Evolutionary conservation across 2,329 filamentous ascomycete species (phyloP).

Genomic region (Pseudocercospora vitis): DNA sequence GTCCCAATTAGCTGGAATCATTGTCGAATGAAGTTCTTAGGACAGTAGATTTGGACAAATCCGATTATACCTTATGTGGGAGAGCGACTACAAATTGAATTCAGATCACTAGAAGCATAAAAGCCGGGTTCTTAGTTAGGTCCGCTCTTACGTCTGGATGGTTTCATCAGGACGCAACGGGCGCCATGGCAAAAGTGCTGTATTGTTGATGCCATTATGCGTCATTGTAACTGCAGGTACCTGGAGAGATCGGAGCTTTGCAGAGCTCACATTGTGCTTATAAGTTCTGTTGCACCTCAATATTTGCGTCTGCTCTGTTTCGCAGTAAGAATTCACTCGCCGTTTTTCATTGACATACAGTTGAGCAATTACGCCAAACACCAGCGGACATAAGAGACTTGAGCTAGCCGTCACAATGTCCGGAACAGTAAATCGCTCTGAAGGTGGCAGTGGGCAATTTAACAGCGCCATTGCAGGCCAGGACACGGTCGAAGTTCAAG

Average conservation of each 20-base stretch:
- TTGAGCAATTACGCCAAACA: not conserved
- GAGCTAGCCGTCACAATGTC: not conserved
- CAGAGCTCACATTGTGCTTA: not conserved
- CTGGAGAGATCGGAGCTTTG: not conserved
- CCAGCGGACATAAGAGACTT: not conserved
- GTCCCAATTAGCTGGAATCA: no score
- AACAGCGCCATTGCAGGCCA: constrained; percentile 7
- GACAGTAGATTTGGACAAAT: no score
- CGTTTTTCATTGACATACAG: no score
- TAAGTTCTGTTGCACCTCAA: no score
- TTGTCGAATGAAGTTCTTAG: no score
- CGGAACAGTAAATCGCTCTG: constrained; percentile 5
- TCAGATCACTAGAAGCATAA: no score
- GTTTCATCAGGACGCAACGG: not conserved
- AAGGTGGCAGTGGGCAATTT: constrained; percentile 14
- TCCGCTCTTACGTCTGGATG: not conserved
- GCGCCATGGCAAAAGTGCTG: no score
- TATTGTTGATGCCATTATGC: constrained; percentile 1
- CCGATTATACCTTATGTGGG: no score
- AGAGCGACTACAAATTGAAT: no score
- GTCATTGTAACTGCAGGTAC: constrained; percentile 1
- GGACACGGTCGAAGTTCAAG: constrained; percentile 7
- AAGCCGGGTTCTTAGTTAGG: no score
- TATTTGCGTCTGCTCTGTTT: no score
- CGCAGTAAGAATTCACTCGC: no score